phyloP scores from a whole-genome alignment of 139 green algal species.

The Monoraphidium neglectum region DNA sequence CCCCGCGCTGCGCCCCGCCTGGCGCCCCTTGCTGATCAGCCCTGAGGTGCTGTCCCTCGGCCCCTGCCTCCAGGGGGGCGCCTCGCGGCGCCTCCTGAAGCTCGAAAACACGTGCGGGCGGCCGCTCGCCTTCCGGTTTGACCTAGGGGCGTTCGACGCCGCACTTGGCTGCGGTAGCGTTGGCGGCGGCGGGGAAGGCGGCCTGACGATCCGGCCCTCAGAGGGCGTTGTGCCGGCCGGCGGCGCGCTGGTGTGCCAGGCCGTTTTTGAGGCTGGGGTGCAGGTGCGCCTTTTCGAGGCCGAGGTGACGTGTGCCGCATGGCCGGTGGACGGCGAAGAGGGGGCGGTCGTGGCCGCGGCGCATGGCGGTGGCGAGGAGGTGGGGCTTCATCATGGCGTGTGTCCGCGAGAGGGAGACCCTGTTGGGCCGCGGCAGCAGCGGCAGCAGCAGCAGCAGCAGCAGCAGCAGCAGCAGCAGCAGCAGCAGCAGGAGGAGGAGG shows the following conservation, averaged over 20 bases:
- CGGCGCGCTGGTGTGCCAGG: neutral
- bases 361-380: neutral
- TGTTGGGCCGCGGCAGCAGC: neutral
- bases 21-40: neutral
- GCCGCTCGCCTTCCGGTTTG: constrained; percentile 19
- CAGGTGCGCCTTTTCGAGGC: constrained; percentile 11
- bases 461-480: neutral
- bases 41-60: constrained; percentile 24
- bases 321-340: neutral
- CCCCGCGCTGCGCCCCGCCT: neutral
- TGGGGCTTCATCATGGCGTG: constrained; percentile 3
- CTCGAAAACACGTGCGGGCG: neutral
- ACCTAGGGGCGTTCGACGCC: constrained; percentile 11
- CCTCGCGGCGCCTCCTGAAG: neutral
- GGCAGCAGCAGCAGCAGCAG: neutral
- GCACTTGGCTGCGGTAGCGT: too few species aligned
- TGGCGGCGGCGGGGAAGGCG: neutral
- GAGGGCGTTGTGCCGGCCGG: constrained; percentile 17
- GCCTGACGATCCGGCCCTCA: constrained; percentile 1
- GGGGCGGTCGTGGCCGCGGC: neutral
- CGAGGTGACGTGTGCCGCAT: constrained; percentile 18
- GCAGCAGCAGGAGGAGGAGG: neutral
- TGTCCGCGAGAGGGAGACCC: neutral
- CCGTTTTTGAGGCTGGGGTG: constrained; percentile 15
- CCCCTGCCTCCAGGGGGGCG: constrained; percentile 5